Evolutionary conservation across 306 rosid species (phyloP), one percentile per base, ranked within the genome.

Genomic region (Macrotyloma uniflorum): DNA sequence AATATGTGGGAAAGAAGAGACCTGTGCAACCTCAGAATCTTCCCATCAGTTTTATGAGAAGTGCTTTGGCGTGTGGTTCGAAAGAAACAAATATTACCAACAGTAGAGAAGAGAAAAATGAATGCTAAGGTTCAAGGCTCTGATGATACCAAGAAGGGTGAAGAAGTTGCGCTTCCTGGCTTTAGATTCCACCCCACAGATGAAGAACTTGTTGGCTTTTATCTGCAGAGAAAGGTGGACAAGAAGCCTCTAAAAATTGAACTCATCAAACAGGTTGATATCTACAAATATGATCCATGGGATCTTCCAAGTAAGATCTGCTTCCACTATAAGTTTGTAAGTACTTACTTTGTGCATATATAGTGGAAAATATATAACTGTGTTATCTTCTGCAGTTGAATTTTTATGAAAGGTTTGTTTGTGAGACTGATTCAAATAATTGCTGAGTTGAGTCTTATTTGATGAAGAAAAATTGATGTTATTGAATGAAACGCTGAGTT

Each of bases 231-330:
- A 59, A 94, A 92, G 74, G 97, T 94, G 40, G 88, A 92, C 64
- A 89, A 89, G 75, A 94, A 82, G 81, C 83, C 91, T 20, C 84
- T 88, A 32, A 23, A 84, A 18, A 88, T 90, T 23, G 96, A 93
- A 63, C 81, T 94, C 72, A 94, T 94, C 92, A 92, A 90, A 79
- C 95, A 94, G 80, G 78, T 92, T 80, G 97, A 94, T 43, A 92
- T 94, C 77, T 94, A 94, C 88, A 92, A 90, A 80, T 92, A 92
- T 38, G 97, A 94, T 87, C 98, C 98, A 8, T 94, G 98, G 98
- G 98, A 94, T 88, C 94, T 94, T 84, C 97, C 98, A 87, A 90
- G 98, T 94, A 92, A 75, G 88, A 70, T 58, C 66, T 72, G 1
- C 24, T 76, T 72, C 72, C 62, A 18, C 24, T 26, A 15, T 55